Conservation (phyloP, 2,329 filamentous ascomycete genomes). For the Talaromyces atroroseus region DNA sequence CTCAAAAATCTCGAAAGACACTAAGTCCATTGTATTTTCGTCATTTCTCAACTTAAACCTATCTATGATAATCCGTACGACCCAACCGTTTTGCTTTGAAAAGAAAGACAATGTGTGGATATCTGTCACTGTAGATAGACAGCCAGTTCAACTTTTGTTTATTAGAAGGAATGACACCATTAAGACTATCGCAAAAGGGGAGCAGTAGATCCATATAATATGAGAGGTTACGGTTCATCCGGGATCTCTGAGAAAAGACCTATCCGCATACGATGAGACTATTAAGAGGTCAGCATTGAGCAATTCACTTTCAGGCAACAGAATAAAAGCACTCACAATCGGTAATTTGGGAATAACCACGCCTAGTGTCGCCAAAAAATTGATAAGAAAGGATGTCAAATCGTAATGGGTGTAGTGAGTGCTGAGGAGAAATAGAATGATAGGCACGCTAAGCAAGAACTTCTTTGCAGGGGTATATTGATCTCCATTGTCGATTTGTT, state of each 20-base stretch:
- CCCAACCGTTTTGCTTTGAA: not conserved
- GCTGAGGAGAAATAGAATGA: slow-evolving; percentile 89
- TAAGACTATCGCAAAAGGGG: slow-evolving; percentile 13
- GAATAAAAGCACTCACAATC: slow-evolving; percentile 61
- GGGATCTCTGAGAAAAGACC: slow-evolving; percentile 66
- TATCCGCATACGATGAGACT: slow-evolving; percentile 75
- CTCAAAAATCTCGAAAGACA: not conserved
- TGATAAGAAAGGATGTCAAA: slow-evolving; percentile 93
- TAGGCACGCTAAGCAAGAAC: slow-evolving; percentile 89
- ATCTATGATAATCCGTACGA: not conserved
- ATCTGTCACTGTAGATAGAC: slow-evolving; percentile 4
- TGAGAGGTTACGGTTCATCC: slow-evolving; percentile 48
- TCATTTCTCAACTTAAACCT: slow-evolving; percentile 1
- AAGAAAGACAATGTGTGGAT: slow-evolving; percentile 5
- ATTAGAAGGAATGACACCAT: slow-evolving; percentile 1
- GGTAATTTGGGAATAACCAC: slow-evolving; percentile 96
- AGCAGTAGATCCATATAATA: slow-evolving; percentile 6
- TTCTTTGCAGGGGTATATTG: slow-evolving; percentile 99
- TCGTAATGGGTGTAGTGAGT: slow-evolving; percentile 99
- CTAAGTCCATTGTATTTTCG: slow-evolving; percentile 1
- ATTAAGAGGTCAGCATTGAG: slow-evolving; percentile 27
- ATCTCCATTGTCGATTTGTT: slow-evolving; percentile 98
- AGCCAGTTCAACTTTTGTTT: slow-evolving; percentile 3
- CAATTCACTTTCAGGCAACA: not conserved
- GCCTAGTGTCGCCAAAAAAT: slow-evolving; percentile 83